phyloP scores from a whole-genome alignment of 2,329 filamentous ascomycete genomes.

The Ascochyta viciae-villosae region DNA sequence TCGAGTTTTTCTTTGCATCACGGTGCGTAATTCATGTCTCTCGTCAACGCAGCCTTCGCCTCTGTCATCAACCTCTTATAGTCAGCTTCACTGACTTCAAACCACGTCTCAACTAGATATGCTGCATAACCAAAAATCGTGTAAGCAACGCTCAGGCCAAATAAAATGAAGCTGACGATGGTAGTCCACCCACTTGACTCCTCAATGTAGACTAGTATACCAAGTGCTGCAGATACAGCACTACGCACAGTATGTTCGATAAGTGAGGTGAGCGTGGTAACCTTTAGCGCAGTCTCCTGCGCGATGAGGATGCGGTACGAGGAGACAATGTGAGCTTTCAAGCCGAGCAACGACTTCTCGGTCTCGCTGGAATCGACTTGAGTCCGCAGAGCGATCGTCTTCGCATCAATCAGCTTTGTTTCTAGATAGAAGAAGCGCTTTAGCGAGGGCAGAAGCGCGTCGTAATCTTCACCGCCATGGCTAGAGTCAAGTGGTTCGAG shows the following conservation, averaged over 20 bases:
- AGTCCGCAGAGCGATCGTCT: background rate
- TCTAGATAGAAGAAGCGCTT: constrained; percentile 8
- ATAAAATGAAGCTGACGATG: background rate
- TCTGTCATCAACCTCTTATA: constrained; percentile 4
- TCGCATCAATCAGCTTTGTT: background rate
- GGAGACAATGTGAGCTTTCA: constrained; percentile 5
- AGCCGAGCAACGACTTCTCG: background rate
- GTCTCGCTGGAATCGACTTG: background rate
- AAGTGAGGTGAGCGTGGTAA: constrained; percentile 5
- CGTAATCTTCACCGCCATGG: background rate
- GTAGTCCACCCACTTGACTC: constrained; percentile 2
- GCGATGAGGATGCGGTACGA: constrained; percentile 1
- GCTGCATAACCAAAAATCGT: background rate
- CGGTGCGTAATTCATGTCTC: too few species aligned
- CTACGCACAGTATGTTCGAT: constrained; percentile 2
- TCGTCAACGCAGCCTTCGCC: background rate
- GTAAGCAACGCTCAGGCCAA: background rate
- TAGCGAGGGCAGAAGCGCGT: background rate
- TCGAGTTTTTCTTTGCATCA: too few species aligned
- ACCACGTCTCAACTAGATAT: constrained; percentile 1
- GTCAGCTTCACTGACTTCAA: constrained; percentile 3
- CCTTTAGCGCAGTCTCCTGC: constrained; percentile 1
- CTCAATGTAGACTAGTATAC: constrained; percentile 8
- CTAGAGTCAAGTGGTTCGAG: background rate
- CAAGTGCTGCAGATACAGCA: background rate